phyloP scores from a whole-genome alignment of 1,139 yeast genomes.

The Saccharomyces hybrid region DNA sequence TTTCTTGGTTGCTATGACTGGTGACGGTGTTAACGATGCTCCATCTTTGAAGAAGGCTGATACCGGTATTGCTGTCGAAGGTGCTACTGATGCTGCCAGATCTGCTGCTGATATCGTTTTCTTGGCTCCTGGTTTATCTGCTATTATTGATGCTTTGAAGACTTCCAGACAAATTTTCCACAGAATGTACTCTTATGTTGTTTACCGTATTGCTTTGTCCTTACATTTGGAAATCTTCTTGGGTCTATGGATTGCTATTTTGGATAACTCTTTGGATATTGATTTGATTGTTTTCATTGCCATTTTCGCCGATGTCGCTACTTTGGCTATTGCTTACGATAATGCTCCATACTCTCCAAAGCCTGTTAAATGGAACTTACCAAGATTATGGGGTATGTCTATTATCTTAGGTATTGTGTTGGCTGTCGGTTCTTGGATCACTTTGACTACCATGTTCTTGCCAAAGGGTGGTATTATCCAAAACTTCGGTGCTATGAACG shows the following conservation, averaged over 20 bases:
- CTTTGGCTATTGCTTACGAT: slow-evolving; percentile 88
- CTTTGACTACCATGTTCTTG: slow-evolving; percentile 82
- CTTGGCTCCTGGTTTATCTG: slow-evolving; percentile 91
- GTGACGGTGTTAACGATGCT: slow-evolving; percentile 95
- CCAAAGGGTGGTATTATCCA: slow-evolving; percentile 81
- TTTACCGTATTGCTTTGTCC: slow-evolving; percentile 88
- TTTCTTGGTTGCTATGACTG: slow-evolving; percentile 93
- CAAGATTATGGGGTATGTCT: slow-evolving; percentile 94
- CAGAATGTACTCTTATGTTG: slow-evolving; percentile 93
- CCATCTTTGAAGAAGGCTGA: slow-evolving; percentile 92
- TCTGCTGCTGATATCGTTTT: slow-evolving; percentile 93
- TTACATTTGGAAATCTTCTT: slow-evolving; percentile 84
- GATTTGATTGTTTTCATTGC: slow-evolving; percentile 87
- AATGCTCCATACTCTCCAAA: slow-evolving; percentile 93
- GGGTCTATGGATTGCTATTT: slow-evolving; percentile 88
- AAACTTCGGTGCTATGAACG: slow-evolving; percentile 85
- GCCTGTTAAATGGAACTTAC: slow-evolving; percentile 98
- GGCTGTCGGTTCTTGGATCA: slow-evolving; percentile 85
- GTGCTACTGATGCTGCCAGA: slow-evolving; percentile 92
- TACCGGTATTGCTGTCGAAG: slow-evolving; percentile 93
- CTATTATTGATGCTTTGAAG: slow-evolving; percentile 85
- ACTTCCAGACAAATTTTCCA: slow-evolving; percentile 93
- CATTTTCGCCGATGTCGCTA: slow-evolving; percentile 88
- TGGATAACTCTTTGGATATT: slow-evolving; percentile 72
- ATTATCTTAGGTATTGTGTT: slow-evolving; percentile 67